Evolutionary conservation across 129 eudicot species (phyloP).

Genomic region (Scalesia atractyloides): DNA sequence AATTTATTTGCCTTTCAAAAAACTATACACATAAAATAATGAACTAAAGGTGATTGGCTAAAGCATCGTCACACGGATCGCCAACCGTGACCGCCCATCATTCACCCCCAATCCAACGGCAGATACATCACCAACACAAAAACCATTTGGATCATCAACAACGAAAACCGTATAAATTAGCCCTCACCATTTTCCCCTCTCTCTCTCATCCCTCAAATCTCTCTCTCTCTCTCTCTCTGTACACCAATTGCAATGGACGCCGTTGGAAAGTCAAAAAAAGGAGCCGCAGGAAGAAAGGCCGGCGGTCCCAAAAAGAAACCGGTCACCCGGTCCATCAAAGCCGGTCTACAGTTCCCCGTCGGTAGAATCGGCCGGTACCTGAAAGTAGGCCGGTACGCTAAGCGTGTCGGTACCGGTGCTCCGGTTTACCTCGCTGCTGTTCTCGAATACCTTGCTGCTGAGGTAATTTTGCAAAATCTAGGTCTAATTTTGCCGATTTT

Average conservation of each 20-base stretch:
- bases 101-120: constrained; percentile 23
- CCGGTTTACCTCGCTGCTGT: constrained; percentile 69
- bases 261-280: constrained; percentile 42
- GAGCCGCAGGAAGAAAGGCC: constrained; percentile 55
- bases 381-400: constrained; percentile 54
- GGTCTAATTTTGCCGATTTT: not conserved
- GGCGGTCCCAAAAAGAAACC: constrained; percentile 64
- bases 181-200: not conserved
- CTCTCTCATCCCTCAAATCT: too few relatives aligned
- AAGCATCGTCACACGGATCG: constrained; percentile 16
- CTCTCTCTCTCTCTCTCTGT: not conserved
- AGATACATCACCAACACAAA: not conserved
- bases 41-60: not conserved
- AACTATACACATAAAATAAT: too few relatives aligned
- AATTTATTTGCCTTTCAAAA: too few relatives aligned
- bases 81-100: not conserved
- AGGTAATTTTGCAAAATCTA: constrained; percentile 31
- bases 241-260: constrained; percentile 28
- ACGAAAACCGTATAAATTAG: constrained; percentile 15
- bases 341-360: constrained; percentile 73
- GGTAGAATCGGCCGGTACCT: constrained; percentile 65
- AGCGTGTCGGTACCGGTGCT: constrained; percentile 64
- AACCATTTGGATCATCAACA: constrained; percentile 9
- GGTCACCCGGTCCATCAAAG: constrained; percentile 55
- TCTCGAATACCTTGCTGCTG: constrained; percentile 75